phyloP scores from a whole-genome alignment of 139 green algal species.

The Nannochloris sp. region DNA sequence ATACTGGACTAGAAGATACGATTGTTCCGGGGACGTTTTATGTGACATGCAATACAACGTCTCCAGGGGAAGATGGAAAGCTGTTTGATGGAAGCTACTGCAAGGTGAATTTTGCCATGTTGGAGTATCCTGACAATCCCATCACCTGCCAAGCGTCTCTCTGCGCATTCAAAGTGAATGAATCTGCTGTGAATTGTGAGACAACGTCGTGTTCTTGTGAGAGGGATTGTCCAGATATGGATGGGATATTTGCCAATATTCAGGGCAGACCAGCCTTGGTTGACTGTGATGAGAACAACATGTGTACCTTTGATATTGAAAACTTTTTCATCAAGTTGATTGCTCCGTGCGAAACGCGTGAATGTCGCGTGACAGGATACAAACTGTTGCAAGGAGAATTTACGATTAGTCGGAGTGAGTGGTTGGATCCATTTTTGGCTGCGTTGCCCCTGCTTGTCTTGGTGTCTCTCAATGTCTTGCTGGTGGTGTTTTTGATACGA shows the following conservation, averaged over 20 bases:
- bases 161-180: slow-evolving; percentile 32
- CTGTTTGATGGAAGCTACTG: slow-evolving; percentile 9
- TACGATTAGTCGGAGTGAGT: neutral
- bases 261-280: slow-evolving; percentile 10
- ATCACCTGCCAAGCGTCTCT: slow-evolving; percentile 23
- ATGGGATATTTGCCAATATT: slow-evolving; percentile 20
- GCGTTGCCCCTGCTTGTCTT: slow-evolving; percentile 34
- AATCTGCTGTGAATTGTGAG: slow-evolving; percentile 21
- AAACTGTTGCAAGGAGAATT: neutral
- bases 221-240: slow-evolving; percentile 16
- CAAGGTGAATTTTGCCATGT: slow-evolving; percentile 26
- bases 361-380: slow-evolving; percentile 23
- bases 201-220: slow-evolving; percentile 29
- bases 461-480: slow-evolving; percentile 17
- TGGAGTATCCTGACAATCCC: slow-evolving; percentile 16
- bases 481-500: slow-evolving; percentile 14
- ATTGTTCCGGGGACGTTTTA: slow-evolving; percentile 20
- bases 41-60: slow-evolving; percentile 44
- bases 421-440: slow-evolving; percentile 32
- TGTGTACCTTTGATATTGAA: slow-evolving; percentile 34
- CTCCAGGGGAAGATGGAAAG: neutral
- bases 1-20: slow-evolving; percentile 13
- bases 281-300: slow-evolving; percentile 12
- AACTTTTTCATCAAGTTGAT: slow-evolving; percentile 26
- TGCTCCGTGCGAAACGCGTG: slow-evolving; percentile 20